phyloP scores from a whole-genome alignment of 129 eudicot genomes.

The Deinandra increscens region DNA sequence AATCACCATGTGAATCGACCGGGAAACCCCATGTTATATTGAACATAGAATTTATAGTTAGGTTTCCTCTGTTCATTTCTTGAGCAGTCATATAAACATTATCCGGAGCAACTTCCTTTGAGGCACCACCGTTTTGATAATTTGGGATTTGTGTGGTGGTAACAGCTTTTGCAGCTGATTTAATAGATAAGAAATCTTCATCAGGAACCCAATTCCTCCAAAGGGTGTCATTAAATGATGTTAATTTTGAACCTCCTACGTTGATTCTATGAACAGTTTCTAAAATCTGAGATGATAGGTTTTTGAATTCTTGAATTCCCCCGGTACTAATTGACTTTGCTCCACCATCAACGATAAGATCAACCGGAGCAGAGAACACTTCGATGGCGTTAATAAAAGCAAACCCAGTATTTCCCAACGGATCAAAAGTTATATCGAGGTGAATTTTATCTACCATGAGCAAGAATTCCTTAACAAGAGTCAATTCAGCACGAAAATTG shows the following conservation, averaged over 20 bases:
- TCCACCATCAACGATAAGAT: slow-evolving; percentile 58
- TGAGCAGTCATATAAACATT: slow-evolving; percentile 86
- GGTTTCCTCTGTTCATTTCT: slow-evolving; percentile 66
- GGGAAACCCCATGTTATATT: slow-evolving; percentile 90
- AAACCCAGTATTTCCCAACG: slow-evolving; percentile 39
- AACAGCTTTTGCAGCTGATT: slow-evolving; percentile 65
- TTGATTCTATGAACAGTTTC: slow-evolving; percentile 88
- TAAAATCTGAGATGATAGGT: slow-evolving; percentile 47
- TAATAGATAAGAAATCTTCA: slow-evolving; percentile 54
- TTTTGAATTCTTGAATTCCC: slow-evolving; percentile 55
- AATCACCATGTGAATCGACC: slow-evolving; percentile 28
- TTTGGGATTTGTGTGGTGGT: slow-evolving; percentile 45
- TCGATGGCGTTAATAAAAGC: slow-evolving; percentile 81
- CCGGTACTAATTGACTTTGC: slow-evolving; percentile 36
- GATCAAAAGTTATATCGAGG: slow-evolving; percentile 49
- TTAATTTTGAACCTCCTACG: slow-evolving; percentile 71
- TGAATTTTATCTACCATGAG: slow-evolving; percentile 45
- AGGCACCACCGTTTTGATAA: slow-evolving; percentile 68
- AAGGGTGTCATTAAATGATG: slow-evolving; percentile 88
- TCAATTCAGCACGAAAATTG: slow-evolving; percentile 36
- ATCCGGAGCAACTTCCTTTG: slow-evolving; percentile 71
- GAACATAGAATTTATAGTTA: slow-evolving; percentile 39
- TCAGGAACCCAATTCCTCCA: slow-evolving; percentile 95
- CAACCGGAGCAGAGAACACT: slow-evolving; percentile 73
- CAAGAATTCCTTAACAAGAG: slow-evolving; percentile 52